Conservation (phyloP, 192 early-diverging fungal species). For the Coemansia umbellata region DNA sequence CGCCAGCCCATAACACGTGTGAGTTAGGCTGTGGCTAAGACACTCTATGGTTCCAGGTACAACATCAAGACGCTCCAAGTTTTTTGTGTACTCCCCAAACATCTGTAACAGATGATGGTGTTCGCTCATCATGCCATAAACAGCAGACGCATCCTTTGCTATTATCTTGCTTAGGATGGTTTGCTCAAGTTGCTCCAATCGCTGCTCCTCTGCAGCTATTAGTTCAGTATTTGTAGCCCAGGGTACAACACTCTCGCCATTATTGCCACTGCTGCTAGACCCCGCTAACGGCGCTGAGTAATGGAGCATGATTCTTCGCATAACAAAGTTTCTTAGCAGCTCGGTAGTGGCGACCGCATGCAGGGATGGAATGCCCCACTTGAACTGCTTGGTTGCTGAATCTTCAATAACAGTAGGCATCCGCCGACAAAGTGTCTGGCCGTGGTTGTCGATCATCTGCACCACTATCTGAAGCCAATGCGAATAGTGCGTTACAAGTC, state of each 20-base stretch:
- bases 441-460: conserved; percentile 45
- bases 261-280: not conserved
- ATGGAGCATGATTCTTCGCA: conserved; percentile 25
- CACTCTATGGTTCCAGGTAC: conserved; percentile 18
- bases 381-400: conserved; percentile 35
- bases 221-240: conserved; percentile 6
- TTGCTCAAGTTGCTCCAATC: conserved; percentile 36
- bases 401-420: conserved; percentile 42
- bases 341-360: conserved; percentile 34
- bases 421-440: conserved; percentile 26
- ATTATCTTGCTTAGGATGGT: conserved; percentile 31
- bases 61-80: not conserved
- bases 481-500: conserved; percentile 19
- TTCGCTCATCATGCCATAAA: conserved; percentile 50
- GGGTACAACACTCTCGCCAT: not conserved
- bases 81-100: conserved; percentile 7
- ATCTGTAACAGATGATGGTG: conserved; percentile 36
- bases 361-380: conserved; percentile 42
- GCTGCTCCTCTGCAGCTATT: conserved; percentile 19
- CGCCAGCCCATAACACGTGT: conserved; percentile 38
- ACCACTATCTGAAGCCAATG: conserved; percentile 38
- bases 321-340: conserved; percentile 27
- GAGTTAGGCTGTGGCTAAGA: conserved; percentile 14
- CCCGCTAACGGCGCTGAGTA: not conserved
- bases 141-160: conserved; percentile 35